Evolutionary conservation across 345 rosid species (phyloP).

Genomic region (Clarkia xantiana): DNA sequence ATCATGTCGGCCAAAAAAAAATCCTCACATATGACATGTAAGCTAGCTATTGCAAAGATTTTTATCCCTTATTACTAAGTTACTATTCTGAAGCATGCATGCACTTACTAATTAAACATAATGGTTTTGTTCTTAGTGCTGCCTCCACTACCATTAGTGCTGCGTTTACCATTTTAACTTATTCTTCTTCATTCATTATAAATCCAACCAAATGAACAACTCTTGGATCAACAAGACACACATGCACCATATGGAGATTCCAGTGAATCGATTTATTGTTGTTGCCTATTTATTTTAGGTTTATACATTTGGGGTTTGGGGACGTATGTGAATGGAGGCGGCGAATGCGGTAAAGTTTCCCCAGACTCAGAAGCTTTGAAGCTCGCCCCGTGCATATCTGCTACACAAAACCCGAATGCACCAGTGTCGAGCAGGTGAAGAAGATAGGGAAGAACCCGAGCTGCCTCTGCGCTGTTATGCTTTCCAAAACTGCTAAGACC

Average conservation of each 20-base stretch:
- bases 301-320: constrained; percentile 19
- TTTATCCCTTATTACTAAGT: no score
- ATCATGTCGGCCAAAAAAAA: no score
- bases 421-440: constrained; percentile 48
- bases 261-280: constrained; percentile 25
- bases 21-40: no score
- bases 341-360: constrained; percentile 62
- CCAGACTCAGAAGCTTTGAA: constrained; percentile 77
- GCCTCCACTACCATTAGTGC: constrained; percentile 28
- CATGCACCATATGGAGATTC: constrained; percentile 35
- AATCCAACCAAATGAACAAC: no score
- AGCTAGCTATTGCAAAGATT: no score
- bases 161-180: constrained; percentile 6
- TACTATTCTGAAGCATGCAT: constrained; percentile 6
- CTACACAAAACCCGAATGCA: constrained; percentile 36
- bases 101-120: no score
- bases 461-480: constrained; percentile 84
- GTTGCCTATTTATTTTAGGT: constrained; percentile 23
- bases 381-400: constrained; percentile 74
- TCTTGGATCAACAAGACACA: no score
- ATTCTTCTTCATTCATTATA: constrained; percentile 8
- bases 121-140: constrained; percentile 25
- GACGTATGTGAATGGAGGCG: constrained; percentile 51
- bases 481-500: constrained; percentile 57
- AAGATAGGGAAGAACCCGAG: constrained; percentile 56